Percentiles rank a stretch among this genome's conserved stretches.
Evolutionary conservation across 1,284 basidiomycete genomes (phyloP).

Genomic region (Ceratobasidium sp.): DNA sequence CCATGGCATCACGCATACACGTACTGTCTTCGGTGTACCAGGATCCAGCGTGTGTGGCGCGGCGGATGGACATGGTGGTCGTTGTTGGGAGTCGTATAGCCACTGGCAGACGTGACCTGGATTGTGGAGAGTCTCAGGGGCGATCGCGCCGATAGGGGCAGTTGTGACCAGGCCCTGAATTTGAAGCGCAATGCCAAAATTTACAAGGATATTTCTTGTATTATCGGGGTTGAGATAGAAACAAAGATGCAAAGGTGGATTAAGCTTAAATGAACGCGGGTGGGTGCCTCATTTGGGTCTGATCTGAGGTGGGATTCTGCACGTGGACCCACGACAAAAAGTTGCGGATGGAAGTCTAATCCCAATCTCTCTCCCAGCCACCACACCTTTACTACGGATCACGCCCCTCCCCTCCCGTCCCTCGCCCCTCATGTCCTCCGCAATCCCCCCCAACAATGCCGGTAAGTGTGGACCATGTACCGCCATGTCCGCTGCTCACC

Average conservation of each 20-base stretch:
- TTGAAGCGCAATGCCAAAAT: background rate
- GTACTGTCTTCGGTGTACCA: slow-evolving; percentile 85
- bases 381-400: slow-evolving; percentile 13
- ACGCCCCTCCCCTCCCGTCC: slow-evolving; percentile 33
- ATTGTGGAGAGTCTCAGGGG: slow-evolving; percentile 10
- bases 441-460: slow-evolving; percentile 35
- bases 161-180: slow-evolving; percentile 16
- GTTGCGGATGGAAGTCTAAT: slow-evolving; percentile 32
- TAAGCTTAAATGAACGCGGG: background rate
- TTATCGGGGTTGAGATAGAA: background rate
- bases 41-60: slow-evolving; percentile 84
- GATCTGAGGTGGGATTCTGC: slow-evolving; percentile 11
- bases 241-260: background rate
- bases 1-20: slow-evolving; percentile 46
- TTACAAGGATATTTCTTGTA: background rate
- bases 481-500: slow-evolving; percentile 1
- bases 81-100: slow-evolving; percentile 20
- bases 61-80: slow-evolving; percentile 50
- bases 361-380: slow-evolving; percentile 39
- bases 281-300: slow-evolving; percentile 1
- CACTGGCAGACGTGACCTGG: slow-evolving; percentile 22
- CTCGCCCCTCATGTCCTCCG: slow-evolving; percentile 30
- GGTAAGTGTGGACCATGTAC: slow-evolving; percentile 21
- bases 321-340: slow-evolving; percentile 36
- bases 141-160: slow-evolving; percentile 15